Evolutionary conservation across 1,139 yeast genomes (phyloP), one percentile per base, ranked within the genome.

Genomic region (Diutina scorzettiae): DNA sequence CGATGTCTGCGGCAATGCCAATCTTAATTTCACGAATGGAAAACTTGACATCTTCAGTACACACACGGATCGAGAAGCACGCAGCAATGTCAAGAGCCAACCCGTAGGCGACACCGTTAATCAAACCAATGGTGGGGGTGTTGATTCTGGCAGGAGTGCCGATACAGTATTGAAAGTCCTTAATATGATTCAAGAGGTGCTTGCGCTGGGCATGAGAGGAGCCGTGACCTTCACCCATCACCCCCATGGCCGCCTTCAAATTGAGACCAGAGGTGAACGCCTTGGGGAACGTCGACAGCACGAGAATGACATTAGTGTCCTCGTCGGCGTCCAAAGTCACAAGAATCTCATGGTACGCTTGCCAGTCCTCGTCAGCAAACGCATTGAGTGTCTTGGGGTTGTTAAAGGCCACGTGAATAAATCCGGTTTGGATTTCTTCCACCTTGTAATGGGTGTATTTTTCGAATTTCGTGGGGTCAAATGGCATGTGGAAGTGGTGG

Each of bases 1-100:
- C 94, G 50, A 83, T 81, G 55, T 83, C 94, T 2, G 94, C 89
- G 25, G 85, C 73, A 57, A 83, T 70, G 4, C 93, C 94, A 44
- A 83, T 68, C 47, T 75, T 76, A 47, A 81, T 77, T 58, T 83
- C 94, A 46, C 81, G 72, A 44, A 83, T 73, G 30, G 83, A 71
- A 49, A 81, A 69, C 39, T 59, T 60, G 21, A 73, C 69, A 48
- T 73, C 82, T 34, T 62, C 62, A 12, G 77, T 63, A 7, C 78
- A 77, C 23, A 78, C 60, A 44, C 93, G 67, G 39, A 83, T 71
- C 34, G 78, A 69, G 37, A 71, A 66, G 1, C 81, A 72, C 19
- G 79, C 59, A 9, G 81, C 62, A 37, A 83, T 71, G 57, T 83
- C 93, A 41, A 83, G 52, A 0, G 82, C 93, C 43, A 83, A 66